Base-by-base conservation (phyloP, 129 eudicot species). In the Centrapalus pauciflorus region DNA sequence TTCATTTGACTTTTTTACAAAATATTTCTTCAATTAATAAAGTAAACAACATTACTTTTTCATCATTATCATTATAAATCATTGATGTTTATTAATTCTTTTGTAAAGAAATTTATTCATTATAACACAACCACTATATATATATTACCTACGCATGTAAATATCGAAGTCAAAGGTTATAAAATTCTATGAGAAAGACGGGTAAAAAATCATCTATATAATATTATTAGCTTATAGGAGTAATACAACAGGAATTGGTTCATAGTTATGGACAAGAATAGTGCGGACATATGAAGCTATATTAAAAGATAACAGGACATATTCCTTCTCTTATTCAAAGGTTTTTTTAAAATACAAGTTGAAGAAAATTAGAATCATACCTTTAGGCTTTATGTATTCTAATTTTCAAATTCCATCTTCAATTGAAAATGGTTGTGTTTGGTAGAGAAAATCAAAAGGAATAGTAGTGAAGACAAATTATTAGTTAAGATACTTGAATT, bases 271-370 rank as follows among this genome's bases (percentile, higher is more conserved):
- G 79, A 75, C 63, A 11, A 58, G 79, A 75, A 67, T 58, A 34
- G 54, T 59, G 79, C 79, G 68, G 79, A 35, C 45, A 46, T 25
- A 48, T 67, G 33, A 75, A 67, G 67, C 62, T 46, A 66, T 56
- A 43, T 17, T 6, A 9, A 54, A 54, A 73, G 49, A 66, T 67
- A 48, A 16, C 33, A 56, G 17, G 19, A 51, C 66, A 54, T 46
- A 75, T 75, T 58, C 79, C 63, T 34, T 34, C 69, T 25, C 73
- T 56, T 33, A 64, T 63, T 72, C 34, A n/a, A n/a, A n/a, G n/a
- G 23, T 33, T 48, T 9, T 35, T 23, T 25, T 51, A n/a, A 23
- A 33, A 16, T 49, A 17, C 64, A 50, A 34, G 14, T 61, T 16
- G 21, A 11, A 17, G 7, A 54, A 52, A 24, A 72, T 30, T 30